phyloP scores from a whole-genome alignment of 495 filamentous ascomycete species.

The Neurospora sublineolata region DNA sequence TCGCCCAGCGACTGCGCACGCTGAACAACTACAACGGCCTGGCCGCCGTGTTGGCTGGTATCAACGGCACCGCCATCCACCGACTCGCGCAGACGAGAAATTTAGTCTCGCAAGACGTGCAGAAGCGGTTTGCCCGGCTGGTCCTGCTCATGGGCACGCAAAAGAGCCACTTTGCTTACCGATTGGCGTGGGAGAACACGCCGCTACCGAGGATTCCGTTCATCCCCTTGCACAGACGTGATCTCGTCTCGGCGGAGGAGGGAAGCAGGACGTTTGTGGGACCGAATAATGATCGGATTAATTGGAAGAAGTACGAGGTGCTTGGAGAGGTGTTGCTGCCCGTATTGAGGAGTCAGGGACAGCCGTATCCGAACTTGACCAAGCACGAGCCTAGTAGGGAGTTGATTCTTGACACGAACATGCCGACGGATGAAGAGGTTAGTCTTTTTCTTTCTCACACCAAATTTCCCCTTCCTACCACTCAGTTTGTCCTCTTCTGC shows the following conservation, averaged over 20 bases:
- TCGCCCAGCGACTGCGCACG: constrained; percentile 72
- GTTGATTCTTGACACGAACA: constrained; percentile 56
- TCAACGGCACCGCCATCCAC: constrained; percentile 77
- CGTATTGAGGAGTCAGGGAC: constrained; percentile 81
- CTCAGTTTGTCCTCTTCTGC: not conserved
- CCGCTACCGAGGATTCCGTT: constrained; percentile 84
- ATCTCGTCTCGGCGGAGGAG: constrained; percentile 83
- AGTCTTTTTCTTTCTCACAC: constrained; percentile 3
- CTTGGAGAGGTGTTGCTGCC: constrained; percentile 84
- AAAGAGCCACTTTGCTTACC: constrained; percentile 86
- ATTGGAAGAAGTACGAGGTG: constrained; percentile 98
- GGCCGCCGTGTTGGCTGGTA: constrained; percentile 84
- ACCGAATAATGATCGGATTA: constrained; percentile 64
- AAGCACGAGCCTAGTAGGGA: constrained; percentile 54
- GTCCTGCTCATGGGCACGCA: constrained; percentile 87
- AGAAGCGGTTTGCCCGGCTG: constrained; percentile 77
- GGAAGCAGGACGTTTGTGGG: constrained; percentile 82
- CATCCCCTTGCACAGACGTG: constrained; percentile 78
- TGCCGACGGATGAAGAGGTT: constrained; percentile 51
- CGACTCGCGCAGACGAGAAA: constrained; percentile 74
- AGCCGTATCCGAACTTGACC: constrained; percentile 61
- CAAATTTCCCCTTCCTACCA: not conserved
- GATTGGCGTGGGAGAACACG: constrained; percentile 92
- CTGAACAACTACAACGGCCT: constrained; percentile 96
- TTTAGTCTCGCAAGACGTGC: constrained; percentile 54